A percentile compares a stretch with the other conserved stretches of the same genome.
Conservation (phyloP, 371 early-diverging fungal genomes). For the Phascolomyces articulosus region DNA sequence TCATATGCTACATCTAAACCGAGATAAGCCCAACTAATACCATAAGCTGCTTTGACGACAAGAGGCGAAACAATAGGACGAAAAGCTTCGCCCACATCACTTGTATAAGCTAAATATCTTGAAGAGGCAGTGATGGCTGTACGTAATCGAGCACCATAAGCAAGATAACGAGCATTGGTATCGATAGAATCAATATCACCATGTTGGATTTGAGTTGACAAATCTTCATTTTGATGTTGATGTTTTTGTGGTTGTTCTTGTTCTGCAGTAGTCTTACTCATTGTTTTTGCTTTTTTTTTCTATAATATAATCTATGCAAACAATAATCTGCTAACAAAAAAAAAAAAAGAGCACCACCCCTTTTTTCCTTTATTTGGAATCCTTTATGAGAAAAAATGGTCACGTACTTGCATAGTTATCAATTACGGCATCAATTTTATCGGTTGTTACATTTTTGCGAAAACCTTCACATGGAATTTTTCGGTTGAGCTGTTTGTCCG, state of each 20-base stretch:
- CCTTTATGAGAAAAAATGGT: too few relatives aligned
- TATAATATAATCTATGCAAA: too few relatives aligned
- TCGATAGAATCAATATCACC: constrained; percentile 59
- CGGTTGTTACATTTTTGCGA: too few relatives aligned
- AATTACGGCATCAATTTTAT: too few relatives aligned
- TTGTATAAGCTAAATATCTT: constrained; percentile 22
- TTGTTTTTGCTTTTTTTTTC: too few relatives aligned
- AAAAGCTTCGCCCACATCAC: constrained; percentile 79
- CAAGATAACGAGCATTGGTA: constrained; percentile 67
- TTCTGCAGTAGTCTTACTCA: background rate
- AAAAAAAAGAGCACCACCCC: too few relatives aligned
- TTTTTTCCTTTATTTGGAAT: too few relatives aligned
- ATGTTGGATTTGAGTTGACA: constrained; percentile 19
- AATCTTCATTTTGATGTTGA: background rate
- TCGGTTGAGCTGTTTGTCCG: too few relatives aligned
- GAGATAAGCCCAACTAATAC: constrained; percentile 67
- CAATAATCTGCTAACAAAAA: background rate
- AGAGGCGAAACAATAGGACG: constrained; percentile 67
- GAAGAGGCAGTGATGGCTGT: constrained; percentile 57
- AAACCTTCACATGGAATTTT: too few relatives aligned
- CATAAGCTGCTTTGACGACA: constrained; percentile 69
- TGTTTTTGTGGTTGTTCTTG: background rate
- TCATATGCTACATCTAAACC: constrained; percentile 71
- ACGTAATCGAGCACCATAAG: constrained; percentile 66
- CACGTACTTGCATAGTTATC: too few relatives aligned